Base-by-base conservation (phyloP, 768 basidiomycete species). In the Rhodocollybia butyracea region DNA sequence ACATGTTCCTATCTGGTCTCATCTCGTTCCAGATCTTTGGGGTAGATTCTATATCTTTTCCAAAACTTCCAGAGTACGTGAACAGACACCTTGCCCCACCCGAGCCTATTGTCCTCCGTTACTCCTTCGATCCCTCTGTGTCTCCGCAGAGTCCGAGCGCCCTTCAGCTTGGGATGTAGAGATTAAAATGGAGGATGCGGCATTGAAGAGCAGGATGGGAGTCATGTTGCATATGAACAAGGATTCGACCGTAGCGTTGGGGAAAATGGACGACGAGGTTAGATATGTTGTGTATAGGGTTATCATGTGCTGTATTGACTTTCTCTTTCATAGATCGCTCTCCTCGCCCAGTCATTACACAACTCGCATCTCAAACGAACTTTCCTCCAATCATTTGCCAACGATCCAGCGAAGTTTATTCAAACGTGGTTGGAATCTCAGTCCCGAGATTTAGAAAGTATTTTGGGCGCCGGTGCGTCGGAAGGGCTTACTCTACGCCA, bases 401-500 rank as follows among this genome's bases (percentile, higher is more conserved):
- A 81, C 0, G 83, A 94, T 46, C 91, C 95, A 7, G 76, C 85
- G 5, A 76, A 78, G 59, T 90, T 98, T 66, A 89, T 94, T 54
- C 88, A 94, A 64, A 88, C 84, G 2, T 97, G 93, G 93, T 68
- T 98, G 17, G 89, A 89, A 61, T 94, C 91, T 2, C 95, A 98
- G 68, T 91, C 93, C 45, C 81, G 92, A 13, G 95, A 98, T 70
- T 69, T 98, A 41, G 92, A 95, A 71, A 88, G 83, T 55, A 78
- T 95, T 55, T 76, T 97, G n/a, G 93, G 92, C 29, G 91, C 88
- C 66, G 93, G 92, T 1, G 84, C 88, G 2, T 86, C 83, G 36
- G 89, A 91, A 60, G 89, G 88, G 26, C 77, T 83, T 65, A 85
- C 85, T 2, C 80, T 95, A 10, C 74, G 90, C n/a, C 90, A 91